Conservation (phyloP, 129 eudicot species). For the Lonicera japonica region DNA sequence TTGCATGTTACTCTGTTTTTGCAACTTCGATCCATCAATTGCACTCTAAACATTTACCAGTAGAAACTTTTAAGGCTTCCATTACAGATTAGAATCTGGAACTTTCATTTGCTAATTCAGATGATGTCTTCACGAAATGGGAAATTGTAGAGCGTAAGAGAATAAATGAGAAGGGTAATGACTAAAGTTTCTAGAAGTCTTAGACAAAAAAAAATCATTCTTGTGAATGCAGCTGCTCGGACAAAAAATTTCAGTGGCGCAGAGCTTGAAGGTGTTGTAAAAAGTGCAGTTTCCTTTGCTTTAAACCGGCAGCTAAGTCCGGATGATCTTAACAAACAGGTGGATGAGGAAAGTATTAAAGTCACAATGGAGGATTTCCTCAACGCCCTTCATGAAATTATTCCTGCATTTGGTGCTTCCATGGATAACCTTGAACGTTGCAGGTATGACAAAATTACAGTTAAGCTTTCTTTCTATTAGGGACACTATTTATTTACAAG, state of each 20-base stretch:
- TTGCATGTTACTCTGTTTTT: neutral
- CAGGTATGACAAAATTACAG: slow-evolving; percentile 40
- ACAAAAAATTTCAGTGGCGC: slow-evolving; percentile 99
- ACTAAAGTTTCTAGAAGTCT: neutral
- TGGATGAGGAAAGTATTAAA: slow-evolving; percentile 91
- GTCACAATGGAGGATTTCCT: slow-evolving; percentile 91
- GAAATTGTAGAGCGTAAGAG: neutral
- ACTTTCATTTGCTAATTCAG: neutral
- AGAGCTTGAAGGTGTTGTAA: slow-evolving; percentile 99
- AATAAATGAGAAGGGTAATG: neutral
- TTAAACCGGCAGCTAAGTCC: slow-evolving; percentile 81
- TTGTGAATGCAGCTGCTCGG: slow-evolving; percentile 65
- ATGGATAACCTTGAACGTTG: slow-evolving; percentile 89
- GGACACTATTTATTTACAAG: no score
- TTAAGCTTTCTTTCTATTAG: no score
- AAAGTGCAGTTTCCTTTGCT: slow-evolving; percentile 98
- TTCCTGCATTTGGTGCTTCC: slow-evolving; percentile 96
- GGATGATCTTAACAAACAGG: slow-evolving; percentile 82
- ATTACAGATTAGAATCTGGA: neutral
- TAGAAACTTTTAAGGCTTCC: neutral
- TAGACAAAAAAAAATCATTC: neutral
- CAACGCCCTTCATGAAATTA: slow-evolving; percentile 80
- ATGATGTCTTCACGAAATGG: neutral
- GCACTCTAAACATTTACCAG: neutral
- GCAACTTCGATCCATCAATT: neutral